phyloP scores from a whole-genome alignment of 208 protist genomes.

The Acanthamoeba sp. region DNA sequence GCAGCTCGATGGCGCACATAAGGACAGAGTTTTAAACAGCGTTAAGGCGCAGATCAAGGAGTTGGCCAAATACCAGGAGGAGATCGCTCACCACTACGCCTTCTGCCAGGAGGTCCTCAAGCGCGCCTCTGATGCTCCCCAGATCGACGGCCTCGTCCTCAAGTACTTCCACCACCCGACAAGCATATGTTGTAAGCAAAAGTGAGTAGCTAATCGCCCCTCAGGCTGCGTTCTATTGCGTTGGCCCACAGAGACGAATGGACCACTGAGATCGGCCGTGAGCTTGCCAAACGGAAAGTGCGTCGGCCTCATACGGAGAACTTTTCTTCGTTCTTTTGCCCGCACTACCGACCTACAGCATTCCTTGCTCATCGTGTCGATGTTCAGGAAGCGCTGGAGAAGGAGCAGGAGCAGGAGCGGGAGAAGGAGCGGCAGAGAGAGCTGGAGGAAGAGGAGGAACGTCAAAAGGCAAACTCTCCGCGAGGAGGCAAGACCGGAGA shows the following conservation, averaged over 20 bases:
- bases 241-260: background rate
- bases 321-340: too few species aligned
- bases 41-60: constrained; percentile 53
- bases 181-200: too few species aligned
- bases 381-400: constrained; percentile 23
- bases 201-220: background rate
- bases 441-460: background rate
- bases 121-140: background rate
- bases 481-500: background rate
- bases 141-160: constrained; percentile 19
- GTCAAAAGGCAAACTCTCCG: background rate
- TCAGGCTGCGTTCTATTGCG: background rate
- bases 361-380: background rate
- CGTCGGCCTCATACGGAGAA: background rate
- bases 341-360: too few species aligned
- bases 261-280: background rate
- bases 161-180: background rate
- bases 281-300: background rate
- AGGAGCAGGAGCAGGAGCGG: background rate
- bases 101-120: constrained; percentile 56
- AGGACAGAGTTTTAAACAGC: background rate
- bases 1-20: background rate
- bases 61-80: constrained; percentile 54
- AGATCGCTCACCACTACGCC: constrained; percentile 50
- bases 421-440: background rate